Evolutionary conservation across 257 asterid genomes (phyloP), one percentile per base, ranked within the genome.

Genomic region (Nicotiana tabacum): DNA sequence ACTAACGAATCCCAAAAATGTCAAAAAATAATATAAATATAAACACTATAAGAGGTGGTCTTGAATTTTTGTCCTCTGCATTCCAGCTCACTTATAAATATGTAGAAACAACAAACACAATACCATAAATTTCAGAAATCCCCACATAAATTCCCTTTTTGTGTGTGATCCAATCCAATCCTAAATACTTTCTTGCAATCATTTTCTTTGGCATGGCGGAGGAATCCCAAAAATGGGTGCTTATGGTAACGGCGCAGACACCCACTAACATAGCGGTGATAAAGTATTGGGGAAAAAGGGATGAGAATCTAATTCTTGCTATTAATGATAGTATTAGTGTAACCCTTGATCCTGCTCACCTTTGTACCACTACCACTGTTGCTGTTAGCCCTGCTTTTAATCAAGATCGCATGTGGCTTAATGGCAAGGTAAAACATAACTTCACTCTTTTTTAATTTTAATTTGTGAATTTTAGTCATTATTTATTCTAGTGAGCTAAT

Each of bases 341-440:
- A 58, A 96, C 98, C 21, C 97, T 96, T 64, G 99, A 94, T 82
- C 98, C 98, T 30, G 88, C 90, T 76, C 98, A 93, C 67, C 97
- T 96, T 85, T 94, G 99, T 90, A 96, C 98, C 84, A 94, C 98
- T 85, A 96, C 99, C 85, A 94, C 99, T 86, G 99, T 94, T 81
- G 95, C 98, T 76, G 99, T 93, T 83, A 93, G 99, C 85, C 97
- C 98, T 3, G 74, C 84, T 46, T 94, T 94, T 83, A 62, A 90
- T 7, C 85, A 84, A 17, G 99, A 96, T 64, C 93, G 98, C 53
- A 96, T 94, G 93, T 96, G 99, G 98, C 97, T 96, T 81, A 94
- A 94, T 77, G 98, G 95, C n/a, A 96, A 96, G 96, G 98, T 94
- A 89, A 30, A 32, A 39, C 0, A 6, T 51, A 51, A 12, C 11